Evolutionary conservation across 208 protist genomes (phyloP).

Genomic region (Leishmania tarentolae): DNA sequence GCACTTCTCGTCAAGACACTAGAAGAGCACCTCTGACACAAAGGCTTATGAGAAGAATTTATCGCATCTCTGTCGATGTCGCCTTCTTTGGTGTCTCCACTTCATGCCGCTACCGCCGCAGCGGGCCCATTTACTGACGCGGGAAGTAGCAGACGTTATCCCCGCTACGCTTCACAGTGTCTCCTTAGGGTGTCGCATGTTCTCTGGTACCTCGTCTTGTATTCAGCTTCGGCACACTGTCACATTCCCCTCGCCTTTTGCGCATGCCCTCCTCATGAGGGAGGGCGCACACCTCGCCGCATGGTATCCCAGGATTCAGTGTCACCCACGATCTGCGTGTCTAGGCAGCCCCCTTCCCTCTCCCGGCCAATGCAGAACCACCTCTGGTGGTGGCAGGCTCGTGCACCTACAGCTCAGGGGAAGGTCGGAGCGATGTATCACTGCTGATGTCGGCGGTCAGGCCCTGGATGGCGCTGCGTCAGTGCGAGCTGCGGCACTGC

Average conservation of each 20-base stretch:
- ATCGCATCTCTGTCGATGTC: not conserved
- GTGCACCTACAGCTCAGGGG: not conserved
- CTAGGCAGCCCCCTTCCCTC: not conserved
- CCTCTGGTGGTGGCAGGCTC: not conserved
- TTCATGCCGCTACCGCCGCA: too few relatives aligned
- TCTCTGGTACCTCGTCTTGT: not conserved
- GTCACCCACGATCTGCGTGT: not conserved
- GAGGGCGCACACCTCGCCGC: not conserved
- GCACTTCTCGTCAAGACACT: constrained; percentile 74
- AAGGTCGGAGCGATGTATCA: not conserved
- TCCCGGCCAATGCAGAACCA: not conserved
- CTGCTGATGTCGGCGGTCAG: not conserved
- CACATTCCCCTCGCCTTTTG: not conserved
- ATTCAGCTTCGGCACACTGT: not conserved
- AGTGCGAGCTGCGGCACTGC: too few relatives aligned
- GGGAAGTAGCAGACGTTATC: not conserved
- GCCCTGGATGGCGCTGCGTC: not conserved
- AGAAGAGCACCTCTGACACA: constrained; percentile 47
- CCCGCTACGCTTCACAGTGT: not conserved
- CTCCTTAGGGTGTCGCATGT: not conserved
- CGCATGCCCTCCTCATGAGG: constrained; percentile 6
- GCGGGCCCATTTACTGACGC: too few relatives aligned
- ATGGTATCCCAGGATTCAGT: not conserved
- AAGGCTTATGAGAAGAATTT: not conserved
- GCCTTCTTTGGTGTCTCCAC: not conserved